Evolutionary conservation across 2,329 filamentous ascomycete genomes (phyloP).

Genomic region (Neofusicoccum sp.): DNA sequence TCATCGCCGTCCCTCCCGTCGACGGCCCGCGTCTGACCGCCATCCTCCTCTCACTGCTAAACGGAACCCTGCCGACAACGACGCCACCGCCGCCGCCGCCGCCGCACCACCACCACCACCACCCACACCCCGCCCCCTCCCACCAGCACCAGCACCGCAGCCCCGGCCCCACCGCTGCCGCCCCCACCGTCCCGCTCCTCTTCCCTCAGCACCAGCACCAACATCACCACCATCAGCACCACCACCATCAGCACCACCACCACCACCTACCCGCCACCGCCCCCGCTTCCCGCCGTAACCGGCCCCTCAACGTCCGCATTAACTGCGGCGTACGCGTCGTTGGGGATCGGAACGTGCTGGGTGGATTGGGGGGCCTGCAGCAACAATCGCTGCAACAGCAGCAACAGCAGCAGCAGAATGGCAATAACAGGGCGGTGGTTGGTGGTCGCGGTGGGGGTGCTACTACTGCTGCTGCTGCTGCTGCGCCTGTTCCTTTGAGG

Average conservation of each 20-base stretch:
- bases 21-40: slow-evolving; percentile 45
- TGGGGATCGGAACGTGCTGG: slow-evolving; percentile 43
- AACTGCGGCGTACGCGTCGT: slow-evolving; percentile 29
- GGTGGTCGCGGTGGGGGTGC: not conserved
- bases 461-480: no score
- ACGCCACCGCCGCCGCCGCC: not conserved
- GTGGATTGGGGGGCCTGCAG: not conserved
- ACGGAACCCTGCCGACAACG: slow-evolving; percentile 34
- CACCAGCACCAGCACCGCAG: not conserved
- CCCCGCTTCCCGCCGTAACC: not conserved
- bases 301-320: slow-evolving; percentile 13
- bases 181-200: not conserved
- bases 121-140: not conserved
- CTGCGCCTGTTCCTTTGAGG: no score
- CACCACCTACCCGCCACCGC: not conserved
- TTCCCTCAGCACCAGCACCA: not conserved
- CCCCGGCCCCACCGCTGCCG: no score
- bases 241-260: not conserved
- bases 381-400: not conserved
- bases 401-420: not conserved
- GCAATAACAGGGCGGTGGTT: not conserved
- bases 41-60: slow-evolving; percentile 47
- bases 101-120: not conserved
- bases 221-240: not conserved
- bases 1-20: slow-evolving; percentile 45